Base-by-base conservation (phyloP, 805 yeast genomes). In the Hanseniaspora vineae region DNA sequence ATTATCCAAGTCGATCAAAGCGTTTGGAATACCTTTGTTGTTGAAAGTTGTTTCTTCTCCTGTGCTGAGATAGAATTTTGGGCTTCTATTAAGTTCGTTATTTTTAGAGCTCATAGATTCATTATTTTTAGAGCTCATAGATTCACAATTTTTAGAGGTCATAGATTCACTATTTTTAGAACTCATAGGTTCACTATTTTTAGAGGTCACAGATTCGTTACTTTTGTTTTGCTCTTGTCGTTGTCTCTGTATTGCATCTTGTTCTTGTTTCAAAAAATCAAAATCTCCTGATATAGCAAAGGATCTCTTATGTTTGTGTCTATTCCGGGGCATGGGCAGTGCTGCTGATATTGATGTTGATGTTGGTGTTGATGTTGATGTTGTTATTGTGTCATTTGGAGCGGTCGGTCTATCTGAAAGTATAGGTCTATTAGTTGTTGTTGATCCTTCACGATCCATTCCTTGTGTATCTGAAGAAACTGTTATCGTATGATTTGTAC, bases 201-300 rank as follows among this genome's bases (percentile, higher is more conserved):
- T n/a, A n/a, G n/a, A n/a, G n/a, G n/a, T n/a, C n/a, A n/a, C n/a
- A n/a, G n/a, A n/a, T 12, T 46, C 48, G 29, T 31, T 49, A 18
- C 37, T 50, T 44, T 44, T 44, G 40, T 37, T 11, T 42, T 42
- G 33, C 49, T 44, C n/a, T 43, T 32, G 42, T 19, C 42, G 6
- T 40, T 40, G n/a, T 14, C 37, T 31, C n/a, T 32, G 39, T 6
- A 31, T 20, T 31, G 50, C 42, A 15, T 44, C 49, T 14, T 47
- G 46, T 8, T 51, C 47, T 19, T 58, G 60, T 42, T 61, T 62
- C 44, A 66, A 54, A 47, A 66, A 66, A 55, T 84, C 92, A 59
- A 85, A 83, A 60, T 87, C 95, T 3, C 92, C 92, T 9, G 92
- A 83, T 6, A 87, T 81, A 0, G 95, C 95, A 19, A 90, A 88